Evolutionary conservation across 2,329 filamentous ascomycete species (phyloP).

Genomic region (Apiospora pterosperma): DNA sequence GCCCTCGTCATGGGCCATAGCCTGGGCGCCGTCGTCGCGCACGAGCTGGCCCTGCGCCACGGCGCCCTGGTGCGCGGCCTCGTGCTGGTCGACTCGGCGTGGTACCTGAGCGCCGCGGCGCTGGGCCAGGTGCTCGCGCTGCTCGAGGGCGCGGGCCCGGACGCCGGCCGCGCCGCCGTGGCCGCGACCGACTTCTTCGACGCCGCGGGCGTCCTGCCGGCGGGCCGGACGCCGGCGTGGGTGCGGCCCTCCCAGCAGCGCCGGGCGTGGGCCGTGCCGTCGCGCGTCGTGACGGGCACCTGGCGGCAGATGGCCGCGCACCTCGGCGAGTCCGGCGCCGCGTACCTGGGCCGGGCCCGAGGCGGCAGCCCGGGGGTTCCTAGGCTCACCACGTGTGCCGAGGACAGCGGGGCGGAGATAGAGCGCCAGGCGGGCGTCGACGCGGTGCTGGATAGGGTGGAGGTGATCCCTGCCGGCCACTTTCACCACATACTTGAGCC

Average conservation of each 20-base stretch:
- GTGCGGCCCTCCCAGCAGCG: conserved; percentile 1
- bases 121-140: neutral
- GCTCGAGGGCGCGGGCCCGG: neutral
- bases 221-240: conserved; percentile 1
- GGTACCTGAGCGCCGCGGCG: neutral
- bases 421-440: neutral
- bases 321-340: conserved; percentile 1
- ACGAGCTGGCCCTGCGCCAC: neutral
- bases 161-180: neutral
- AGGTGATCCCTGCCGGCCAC: neutral
- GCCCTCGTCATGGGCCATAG: conserved; percentile 9
- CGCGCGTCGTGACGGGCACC: neutral
- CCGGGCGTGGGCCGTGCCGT: conserved; percentile 5
- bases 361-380: neutral
- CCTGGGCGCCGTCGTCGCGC: conserved; percentile 5
- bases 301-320: neutral
- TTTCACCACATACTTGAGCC: neutral
- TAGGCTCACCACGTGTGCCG: neutral
- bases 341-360: neutral
- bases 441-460: neutral
- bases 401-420: neutral
- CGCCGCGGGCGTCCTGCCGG: neutral
- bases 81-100: conserved; percentile 7
- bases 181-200: neutral
- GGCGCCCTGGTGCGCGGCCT: neutral